Evolutionary conservation across 257 asterid species (phyloP), one percentile per base, ranked within the genome.

Genomic region (Solanum pennellii): DNA sequence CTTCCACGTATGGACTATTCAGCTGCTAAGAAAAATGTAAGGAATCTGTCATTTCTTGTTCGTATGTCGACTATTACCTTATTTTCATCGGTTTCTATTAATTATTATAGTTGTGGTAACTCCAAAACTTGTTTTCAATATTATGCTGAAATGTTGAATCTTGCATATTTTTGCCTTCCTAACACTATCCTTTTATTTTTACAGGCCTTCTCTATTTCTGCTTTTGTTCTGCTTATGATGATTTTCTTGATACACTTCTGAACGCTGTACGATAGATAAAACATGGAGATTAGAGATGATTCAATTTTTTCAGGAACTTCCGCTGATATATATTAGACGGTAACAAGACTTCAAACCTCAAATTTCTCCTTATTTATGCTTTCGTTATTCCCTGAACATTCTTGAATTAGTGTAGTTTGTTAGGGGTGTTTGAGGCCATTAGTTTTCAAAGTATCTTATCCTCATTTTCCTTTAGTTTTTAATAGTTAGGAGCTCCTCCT

Each of bases 1-100:
- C 90, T 94, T 76, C 98, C 98, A 0, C 93, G 90, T 9, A 95
- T 94, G 91, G 94, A 92, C 62, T 94, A 93, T 88, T 94, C 98
- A 13, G 86, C 90, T 91, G 92, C 98, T 2, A 21, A 7, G 74
- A 89, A 76, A 84, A 89, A 87, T 52, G 98, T 94, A 88, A 91
- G 99, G 14, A 72, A 52, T 29, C 14, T 45, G 69, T 47, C 21
- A 41, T 42, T 42, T 82, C 83, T 76, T 60, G 71, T 29, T 39
- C 12, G 62, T n/a, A 49, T 15, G 27, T 27, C 5, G 5, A 31
- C 77, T 44, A 42, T 25, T 49, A 23, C 73, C 35, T 77, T 44
- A 42, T 62, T 56, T 73, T 20, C 68, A 42, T 29, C 15, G 7
- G 20, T 20, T 44, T 41, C 14, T 35, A 16, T 12, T 39, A 84